Evolutionary conservation across 2,329 filamentous ascomycete species (phyloP), one percentile per base, ranked within the genome.

Genomic region (Hypoxylon sp.): DNA sequence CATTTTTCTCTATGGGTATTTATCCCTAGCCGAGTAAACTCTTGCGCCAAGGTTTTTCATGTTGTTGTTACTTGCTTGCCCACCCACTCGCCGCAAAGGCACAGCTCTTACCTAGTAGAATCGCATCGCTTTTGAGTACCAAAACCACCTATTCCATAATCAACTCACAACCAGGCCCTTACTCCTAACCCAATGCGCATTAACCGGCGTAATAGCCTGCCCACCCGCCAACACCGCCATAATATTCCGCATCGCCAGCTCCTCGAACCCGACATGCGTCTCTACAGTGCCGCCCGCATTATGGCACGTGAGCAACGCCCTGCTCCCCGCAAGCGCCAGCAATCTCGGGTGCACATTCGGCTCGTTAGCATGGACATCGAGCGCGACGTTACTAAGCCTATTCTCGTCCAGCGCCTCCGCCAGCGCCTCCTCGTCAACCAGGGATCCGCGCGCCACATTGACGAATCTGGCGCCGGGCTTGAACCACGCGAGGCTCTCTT

Each of bases 241-340:
- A 54, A 92, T 84, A 75, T 92, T 92, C 73, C 87, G 82, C 85
- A 92, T 91, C 35, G 86, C 87, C 76, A 91, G 74, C 77, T 87
- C 84, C 81, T 92, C 90, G 71, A 92, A 91, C 3, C 87, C 88
- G n/a, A 86, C 76, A 73, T 90, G 88, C 67, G 89, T 90, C 76
- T 91, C 88, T 13, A 91, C 83, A 37, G 89, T 91, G 3, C 89
- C 88, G 0, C 90, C 90, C 0, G 89, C 90, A 70, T 91, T 91
- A 75, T 92, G 90, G 57, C 88, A 87, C n/a, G 90, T 88, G 60
- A 92, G 76, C 80, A 90, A 84, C 0, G 87, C 87, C 67, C 83
- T 84, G 5, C 75, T 74, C 0, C 76, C 77, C 0, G 81, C 81
- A 44, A 86, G 72, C 33, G 74, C 77, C 67, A 78, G 46, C 63